Evolutionary conservation across 2,329 filamentous ascomycete genomes (phyloP).

Genomic region (Fusarium virguliforme): DNA sequence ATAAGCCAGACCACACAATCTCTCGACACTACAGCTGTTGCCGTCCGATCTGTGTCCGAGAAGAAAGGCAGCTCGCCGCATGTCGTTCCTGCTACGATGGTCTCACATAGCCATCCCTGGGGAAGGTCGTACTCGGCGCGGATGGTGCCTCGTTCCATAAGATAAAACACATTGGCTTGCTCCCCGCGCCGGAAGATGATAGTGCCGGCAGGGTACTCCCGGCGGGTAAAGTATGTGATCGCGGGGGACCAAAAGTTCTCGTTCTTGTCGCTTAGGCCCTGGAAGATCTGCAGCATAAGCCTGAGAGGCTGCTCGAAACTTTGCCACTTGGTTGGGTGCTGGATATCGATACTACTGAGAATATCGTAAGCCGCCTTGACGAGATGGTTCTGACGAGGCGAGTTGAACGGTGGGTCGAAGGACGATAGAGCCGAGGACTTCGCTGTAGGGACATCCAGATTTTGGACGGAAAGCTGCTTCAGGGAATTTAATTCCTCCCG

Average conservation of each 20-base stretch:
- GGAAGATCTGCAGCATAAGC: slow-evolving; percentile 95
- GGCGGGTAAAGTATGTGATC: slow-evolving; percentile 80
- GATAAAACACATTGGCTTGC: slow-evolving; percentile 85
- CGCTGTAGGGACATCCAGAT: slow-evolving; percentile 65
- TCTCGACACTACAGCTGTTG: slow-evolving; percentile 86
- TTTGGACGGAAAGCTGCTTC: slow-evolving; percentile 61
- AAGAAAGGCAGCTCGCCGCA: slow-evolving; percentile 98
- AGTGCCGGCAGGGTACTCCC: slow-evolving; percentile 77
- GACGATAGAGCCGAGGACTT: slow-evolving; percentile 55
- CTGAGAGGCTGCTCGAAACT: slow-evolving; percentile 91
- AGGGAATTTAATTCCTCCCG: slow-evolving; percentile 72
- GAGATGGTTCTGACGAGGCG: slow-evolving; percentile 84
- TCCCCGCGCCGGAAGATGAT: slow-evolving; percentile 86
- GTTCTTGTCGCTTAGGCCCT: slow-evolving; percentile 86
- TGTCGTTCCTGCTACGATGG: slow-evolving; percentile 93
- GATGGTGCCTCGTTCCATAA: slow-evolving; percentile 90
- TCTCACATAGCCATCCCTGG: slow-evolving; percentile 90
- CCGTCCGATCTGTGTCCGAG: slow-evolving; percentile 88
- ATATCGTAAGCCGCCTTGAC: slow-evolving; percentile 84
- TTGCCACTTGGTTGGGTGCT: slow-evolving; percentile 79
- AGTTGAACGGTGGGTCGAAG: slow-evolving; percentile 72
- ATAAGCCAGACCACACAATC: slow-evolving; percentile 89
- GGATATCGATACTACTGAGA: slow-evolving; percentile 76
- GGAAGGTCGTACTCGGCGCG: slow-evolving; percentile 92
- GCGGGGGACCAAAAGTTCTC: slow-evolving; percentile 96